phyloP scores from a whole-genome alignment of 345 rosid species.

The Boechera stricta region DNA sequence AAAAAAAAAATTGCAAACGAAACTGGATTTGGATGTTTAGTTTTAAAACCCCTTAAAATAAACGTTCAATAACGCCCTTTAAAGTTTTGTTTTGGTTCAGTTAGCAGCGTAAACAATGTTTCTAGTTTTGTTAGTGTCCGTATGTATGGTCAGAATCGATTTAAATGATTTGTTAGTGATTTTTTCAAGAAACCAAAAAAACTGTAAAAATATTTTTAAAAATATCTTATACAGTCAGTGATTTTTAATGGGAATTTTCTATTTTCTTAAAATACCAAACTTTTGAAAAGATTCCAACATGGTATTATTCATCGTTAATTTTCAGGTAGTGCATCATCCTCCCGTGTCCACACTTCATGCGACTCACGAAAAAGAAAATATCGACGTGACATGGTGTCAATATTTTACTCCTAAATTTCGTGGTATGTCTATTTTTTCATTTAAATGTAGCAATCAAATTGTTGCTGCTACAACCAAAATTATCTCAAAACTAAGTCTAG shows the following conservation, averaged over 20 bases:
- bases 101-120: too few relatives aligned
- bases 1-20: neutral
- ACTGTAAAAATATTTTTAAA: too few relatives aligned
- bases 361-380: constrained; percentile 63
- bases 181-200: neutral
- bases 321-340: constrained; percentile 83
- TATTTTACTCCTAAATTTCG: constrained; percentile 63
- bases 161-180: neutral
- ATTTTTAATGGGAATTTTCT: too few relatives aligned
- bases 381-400: constrained; percentile 71
- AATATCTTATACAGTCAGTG: too few relatives aligned
- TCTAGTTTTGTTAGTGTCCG: too few relatives aligned
- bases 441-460: neutral
- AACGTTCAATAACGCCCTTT: too few relatives aligned
- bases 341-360: constrained; percentile 90
- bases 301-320: neutral
- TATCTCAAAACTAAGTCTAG: neutral
- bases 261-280: neutral
- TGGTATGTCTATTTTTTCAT: constrained; percentile 46
- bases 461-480: neutral
- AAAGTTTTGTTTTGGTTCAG: too few relatives aligned
- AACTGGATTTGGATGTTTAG: neutral
- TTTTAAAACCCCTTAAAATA: neutral
- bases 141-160: neutral
- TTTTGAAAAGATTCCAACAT: neutral